Percentiles rank a stretch among this genome's conserved stretches.
Evolutionary conservation across 1,284 basidiomycete genomes (phyloP).

Genomic region (Xanthoconium separans): DNA sequence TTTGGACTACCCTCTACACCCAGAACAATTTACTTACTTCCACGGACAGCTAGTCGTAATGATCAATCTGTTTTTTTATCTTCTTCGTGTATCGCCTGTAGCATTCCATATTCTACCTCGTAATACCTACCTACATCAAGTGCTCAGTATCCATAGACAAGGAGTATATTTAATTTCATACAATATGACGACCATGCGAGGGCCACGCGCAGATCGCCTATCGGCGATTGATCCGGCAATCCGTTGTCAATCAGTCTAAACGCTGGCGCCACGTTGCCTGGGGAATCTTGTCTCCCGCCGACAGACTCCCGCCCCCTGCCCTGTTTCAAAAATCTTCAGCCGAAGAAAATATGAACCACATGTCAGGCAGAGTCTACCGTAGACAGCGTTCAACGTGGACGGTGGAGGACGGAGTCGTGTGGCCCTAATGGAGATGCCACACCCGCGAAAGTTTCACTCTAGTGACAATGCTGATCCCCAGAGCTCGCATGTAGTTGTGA

Average conservation of each 20-base stretch:
- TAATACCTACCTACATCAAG: constrained; percentile 29
- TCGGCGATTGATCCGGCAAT: constrained; percentile 22
- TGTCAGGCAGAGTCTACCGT: not conserved
- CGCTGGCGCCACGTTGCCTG: constrained; percentile 20
- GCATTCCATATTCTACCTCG: constrained; percentile 24
- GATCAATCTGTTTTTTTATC: constrained; percentile 4
- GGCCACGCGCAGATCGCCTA: constrained; percentile 13
- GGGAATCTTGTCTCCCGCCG: constrained; percentile 9
- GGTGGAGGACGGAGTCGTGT: constrained; percentile 5
- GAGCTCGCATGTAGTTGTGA: not conserved
- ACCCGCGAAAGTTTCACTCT: constrained; percentile 28
- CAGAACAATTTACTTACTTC: constrained; percentile 30
- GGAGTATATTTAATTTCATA: constrained; percentile 20
- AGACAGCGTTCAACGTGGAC: constrained; percentile 10
- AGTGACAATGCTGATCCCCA: not conserved
- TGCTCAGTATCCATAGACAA: constrained; percentile 23
- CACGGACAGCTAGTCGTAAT: constrained; percentile 28
- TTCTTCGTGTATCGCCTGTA: constrained; percentile 22
- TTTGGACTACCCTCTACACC: constrained; percentile 2
- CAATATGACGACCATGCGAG: constrained; percentile 1
- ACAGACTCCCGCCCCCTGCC: constrained; percentile 8
- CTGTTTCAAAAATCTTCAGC: constrained; percentile 25
- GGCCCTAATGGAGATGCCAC: constrained; percentile 11
- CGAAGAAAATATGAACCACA: constrained; percentile 14
- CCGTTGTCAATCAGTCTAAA: constrained; percentile 24